These are phyloP conservation scores for Corymbia calophylla DNA, from an alignment of 441 rosid genomes.

Conservation along the genomic window DNA sequence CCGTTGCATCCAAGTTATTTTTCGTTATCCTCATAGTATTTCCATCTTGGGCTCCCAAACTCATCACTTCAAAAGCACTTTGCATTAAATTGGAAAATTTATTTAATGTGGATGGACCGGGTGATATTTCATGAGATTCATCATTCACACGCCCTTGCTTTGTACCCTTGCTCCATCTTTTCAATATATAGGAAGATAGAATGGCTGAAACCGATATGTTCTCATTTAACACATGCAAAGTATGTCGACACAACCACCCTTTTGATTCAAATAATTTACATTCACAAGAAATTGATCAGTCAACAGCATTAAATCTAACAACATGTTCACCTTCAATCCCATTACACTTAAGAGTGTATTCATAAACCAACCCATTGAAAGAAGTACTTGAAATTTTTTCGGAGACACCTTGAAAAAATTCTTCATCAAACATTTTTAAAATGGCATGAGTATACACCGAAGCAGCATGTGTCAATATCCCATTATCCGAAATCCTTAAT, in stretches of 20 bases:
- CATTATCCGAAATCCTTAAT: not conserved
- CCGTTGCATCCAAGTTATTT: not conserved
- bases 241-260: not conserved
- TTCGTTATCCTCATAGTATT: not conserved
- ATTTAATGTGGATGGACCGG: not conserved
- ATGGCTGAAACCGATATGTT: not conserved
- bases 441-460: not conserved
- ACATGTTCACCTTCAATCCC: too few species aligned
- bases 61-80: not conserved
- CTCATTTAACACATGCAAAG: not conserved
- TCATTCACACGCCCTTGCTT: not conserved
- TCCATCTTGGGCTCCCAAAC: not conserved
- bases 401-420: not conserved
- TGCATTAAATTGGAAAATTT: not conserved
- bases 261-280: too few species aligned
- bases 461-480: rapidly evolving
- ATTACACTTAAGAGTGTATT: not conserved
- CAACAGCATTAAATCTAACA: too few species aligned
- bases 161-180: not conserved
- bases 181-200: not conserved
- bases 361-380: not conserved
- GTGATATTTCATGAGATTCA: not conserved
- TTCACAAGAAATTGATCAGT: not conserved
- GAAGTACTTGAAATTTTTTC: rapidly evolving
- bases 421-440: not conserved